Percentiles rank a stretch among this genome's conserved stretches.
Conservation (phyloP, 495 filamentous ascomycete species). For the Penicillium subrubescens region DNA sequence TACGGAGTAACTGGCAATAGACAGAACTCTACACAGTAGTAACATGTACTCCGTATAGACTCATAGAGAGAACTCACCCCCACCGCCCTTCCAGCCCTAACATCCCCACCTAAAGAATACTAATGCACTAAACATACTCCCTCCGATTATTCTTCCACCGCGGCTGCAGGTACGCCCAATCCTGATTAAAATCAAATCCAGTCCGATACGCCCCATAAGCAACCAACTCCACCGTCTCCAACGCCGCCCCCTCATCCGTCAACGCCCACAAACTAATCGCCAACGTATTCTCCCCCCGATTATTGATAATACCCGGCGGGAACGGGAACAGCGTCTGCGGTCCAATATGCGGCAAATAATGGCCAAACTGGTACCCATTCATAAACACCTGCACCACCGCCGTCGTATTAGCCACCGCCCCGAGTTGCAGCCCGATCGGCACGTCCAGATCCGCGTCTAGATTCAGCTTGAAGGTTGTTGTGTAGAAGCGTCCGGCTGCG, state of each 20-base stretch:
- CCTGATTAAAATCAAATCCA: constrained; percentile 45
- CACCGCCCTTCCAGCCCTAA: not conserved
- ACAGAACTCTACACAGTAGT: not conserved
- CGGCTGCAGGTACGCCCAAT: constrained; percentile 49
- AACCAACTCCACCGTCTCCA: constrained; percentile 40
- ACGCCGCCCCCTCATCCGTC: constrained; percentile 38
- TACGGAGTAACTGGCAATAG: not conserved
- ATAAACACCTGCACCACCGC: constrained; percentile 42
- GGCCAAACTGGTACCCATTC: constrained; percentile 52
- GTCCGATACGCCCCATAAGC: constrained; percentile 42
- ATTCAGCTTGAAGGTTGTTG: constrained; percentile 55
- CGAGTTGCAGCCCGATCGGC: constrained; percentile 39
- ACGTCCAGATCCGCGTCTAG: constrained; percentile 45
- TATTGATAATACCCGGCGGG: constrained; percentile 52
- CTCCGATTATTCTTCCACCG: constrained; percentile 39
- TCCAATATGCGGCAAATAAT: constrained; percentile 52
- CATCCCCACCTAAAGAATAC: not conserved
- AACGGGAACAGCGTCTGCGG: constrained; percentile 52
- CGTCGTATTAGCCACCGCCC: constrained; percentile 24
- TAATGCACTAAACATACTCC: constrained; percentile 25
- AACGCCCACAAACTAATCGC: constrained; percentile 51
- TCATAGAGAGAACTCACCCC: not conserved
- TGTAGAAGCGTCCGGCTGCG: constrained; percentile 62
- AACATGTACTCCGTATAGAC: too few species aligned
- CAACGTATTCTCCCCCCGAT: constrained; percentile 45